phyloP scores from a whole-genome alignment of 2,329 filamentous ascomycete species.

The Ceratocystis cubensis region DNA sequence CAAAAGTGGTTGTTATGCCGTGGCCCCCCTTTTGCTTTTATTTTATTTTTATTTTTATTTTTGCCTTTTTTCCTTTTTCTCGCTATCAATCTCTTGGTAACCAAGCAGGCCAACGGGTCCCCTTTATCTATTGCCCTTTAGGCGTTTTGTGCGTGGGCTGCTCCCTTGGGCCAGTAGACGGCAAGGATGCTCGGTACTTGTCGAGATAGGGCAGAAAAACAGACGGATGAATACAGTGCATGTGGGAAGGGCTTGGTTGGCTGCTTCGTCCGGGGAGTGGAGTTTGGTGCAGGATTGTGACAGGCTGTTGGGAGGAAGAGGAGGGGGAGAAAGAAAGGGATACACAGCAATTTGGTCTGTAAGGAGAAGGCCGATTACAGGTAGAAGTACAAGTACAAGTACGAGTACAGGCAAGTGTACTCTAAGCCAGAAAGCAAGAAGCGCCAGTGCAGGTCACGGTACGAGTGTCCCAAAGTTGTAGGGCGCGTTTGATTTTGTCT shows the following conservation, averaged over 20 bases:
- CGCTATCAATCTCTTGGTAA: neutral
- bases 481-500: neutral
- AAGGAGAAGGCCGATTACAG: neutral
- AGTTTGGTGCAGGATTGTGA: neutral
- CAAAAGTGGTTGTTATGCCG: neutral
- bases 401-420: neutral
- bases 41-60: neutral
- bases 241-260: neutral
- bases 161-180: neutral
- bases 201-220: constrained; percentile 7
- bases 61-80: neutral
- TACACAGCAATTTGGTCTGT: neutral
- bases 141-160: neutral
- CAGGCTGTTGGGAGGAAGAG: neutral
- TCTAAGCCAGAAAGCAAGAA: neutral
- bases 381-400: neutral
- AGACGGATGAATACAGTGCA: constrained; percentile 5
- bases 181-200: constrained; percentile 6
- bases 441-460: neutral
- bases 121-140: neutral
- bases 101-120: neutral
- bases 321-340: neutral
- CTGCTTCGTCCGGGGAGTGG: neutral
- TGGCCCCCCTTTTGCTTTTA: neutral
- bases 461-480: neutral